Base-by-base conservation (phyloP, 371 early-diverging fungal species). In the Rhizopus stolonifer region DNA sequence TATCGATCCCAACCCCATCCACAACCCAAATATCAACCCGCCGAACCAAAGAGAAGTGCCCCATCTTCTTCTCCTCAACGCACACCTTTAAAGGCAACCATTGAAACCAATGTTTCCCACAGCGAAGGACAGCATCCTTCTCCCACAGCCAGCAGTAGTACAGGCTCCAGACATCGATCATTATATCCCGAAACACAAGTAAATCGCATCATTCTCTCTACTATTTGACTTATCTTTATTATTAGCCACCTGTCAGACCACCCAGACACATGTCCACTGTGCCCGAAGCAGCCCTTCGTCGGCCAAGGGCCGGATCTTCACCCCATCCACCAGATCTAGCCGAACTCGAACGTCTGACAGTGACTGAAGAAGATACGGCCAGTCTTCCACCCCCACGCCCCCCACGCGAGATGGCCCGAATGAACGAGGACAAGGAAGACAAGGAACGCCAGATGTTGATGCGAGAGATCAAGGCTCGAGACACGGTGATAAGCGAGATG, bases 221-320 rank as follows among this genome's bases (percentile, higher is more conserved):
- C 17, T 39, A 38, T 38, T 7, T 6, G 17, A 13, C 24, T 43
- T 39, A 11, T 39, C 15, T 19, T 50, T 50, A 25, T 2, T 26
- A 24, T 32, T 49, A 57, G 60, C 60, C 57, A 22, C 58, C 63
- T 46, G 54, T 24, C 32, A 55, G 69, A 57, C 74, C 72, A 33
- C 72, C 70, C 13, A 56, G 79, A 15, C 75, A 74, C 45, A 69
- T 65, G 14, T 74, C 74, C 8, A 59, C 70, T 24, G 67, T 78
- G 1, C 75, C 79, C 17, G 69, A 72, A 44, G 79, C 75, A 10
- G 79, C 71, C 4, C 60, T 72, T 26, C 61, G 73, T 23, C 70
- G 79, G n/a, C 75, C 72, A 24, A 59, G 73, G 8, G 65, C 73
- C n/a, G 60, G 62, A 3, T 70, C 79, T 2, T 53, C 68, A 40